phyloP scores from a whole-genome alignment of 1,284 basidiomycete genomes.

The Rhodotorula sp. region DNA sequence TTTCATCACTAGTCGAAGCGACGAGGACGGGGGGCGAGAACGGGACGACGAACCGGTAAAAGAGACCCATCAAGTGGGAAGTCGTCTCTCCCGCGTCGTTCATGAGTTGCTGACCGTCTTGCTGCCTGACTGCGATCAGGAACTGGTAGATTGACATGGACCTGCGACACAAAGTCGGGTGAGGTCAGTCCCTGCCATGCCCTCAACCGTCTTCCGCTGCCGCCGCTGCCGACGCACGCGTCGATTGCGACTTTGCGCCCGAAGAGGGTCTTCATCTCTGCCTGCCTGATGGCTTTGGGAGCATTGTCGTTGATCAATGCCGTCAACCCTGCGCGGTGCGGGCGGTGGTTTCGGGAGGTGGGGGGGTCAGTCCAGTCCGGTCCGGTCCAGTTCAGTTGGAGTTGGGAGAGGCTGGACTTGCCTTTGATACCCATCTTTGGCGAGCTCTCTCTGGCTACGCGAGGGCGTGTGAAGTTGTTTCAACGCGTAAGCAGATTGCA shows the following conservation, averaged over 20 bases:
- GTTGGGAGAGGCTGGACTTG: not conserved
- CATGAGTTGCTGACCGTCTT: slow-evolving; percentile 93
- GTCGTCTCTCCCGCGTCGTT: slow-evolving; percentile 96
- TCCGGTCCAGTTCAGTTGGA: no score
- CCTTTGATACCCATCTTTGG: not conserved
- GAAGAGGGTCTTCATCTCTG: slow-evolving; percentile 88
- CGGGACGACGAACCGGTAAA: slow-evolving; percentile 69
- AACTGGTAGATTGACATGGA: slow-evolving; percentile 66
- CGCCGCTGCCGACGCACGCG: no score
- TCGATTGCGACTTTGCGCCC: slow-evolving; percentile 98
- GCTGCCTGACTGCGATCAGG: slow-evolving; percentile 90
- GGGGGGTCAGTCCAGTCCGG: no score
- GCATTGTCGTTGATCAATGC: slow-evolving; percentile 81
- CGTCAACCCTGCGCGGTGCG: slow-evolving; percentile 64
- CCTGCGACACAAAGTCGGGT: slow-evolving; percentile 1
- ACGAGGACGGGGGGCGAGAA: no score
- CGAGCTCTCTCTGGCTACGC: not conserved
- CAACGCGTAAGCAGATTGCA: not conserved
- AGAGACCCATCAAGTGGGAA: slow-evolving; percentile 79
- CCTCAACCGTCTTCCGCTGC: no score
- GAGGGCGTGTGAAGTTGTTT: not conserved
- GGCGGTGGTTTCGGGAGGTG: no score
- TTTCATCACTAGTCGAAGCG: no score
- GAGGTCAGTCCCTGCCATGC: not conserved
- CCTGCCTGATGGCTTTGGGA: slow-evolving; percentile 79